phyloP scores from a whole-genome alignment of 306 rosid genomes.

The Neltuma alba region DNA sequence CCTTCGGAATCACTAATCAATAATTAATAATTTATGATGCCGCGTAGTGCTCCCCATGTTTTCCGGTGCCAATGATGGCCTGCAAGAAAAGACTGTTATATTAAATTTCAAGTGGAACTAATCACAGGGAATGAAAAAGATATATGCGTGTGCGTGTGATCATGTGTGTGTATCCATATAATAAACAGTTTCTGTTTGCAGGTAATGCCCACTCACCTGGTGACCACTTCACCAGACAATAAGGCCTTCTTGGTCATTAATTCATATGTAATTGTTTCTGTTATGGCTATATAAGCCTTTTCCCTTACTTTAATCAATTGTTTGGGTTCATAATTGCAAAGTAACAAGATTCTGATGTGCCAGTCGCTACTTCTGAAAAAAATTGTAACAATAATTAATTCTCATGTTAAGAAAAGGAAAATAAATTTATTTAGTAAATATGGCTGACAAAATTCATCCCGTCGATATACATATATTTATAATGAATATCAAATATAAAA shows the following conservation, averaged over 20 bases:
- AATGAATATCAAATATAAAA: too few relatives aligned
- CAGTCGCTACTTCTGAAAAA: too few relatives aligned
- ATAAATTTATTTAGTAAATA: too few relatives aligned
- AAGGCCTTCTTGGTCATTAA: background rate
- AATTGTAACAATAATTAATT: background rate
- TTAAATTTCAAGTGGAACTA: background rate
- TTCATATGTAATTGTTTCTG: background rate
- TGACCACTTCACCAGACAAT: background rate
- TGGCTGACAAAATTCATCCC: too few relatives aligned
- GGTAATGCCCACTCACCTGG: background rate
- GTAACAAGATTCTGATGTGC: background rate
- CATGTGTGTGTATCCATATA: background rate
- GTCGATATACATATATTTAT: too few relatives aligned
- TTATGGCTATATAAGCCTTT: background rate
- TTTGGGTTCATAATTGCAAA: background rate
- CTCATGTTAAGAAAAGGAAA: background rate
- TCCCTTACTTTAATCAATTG: background rate
- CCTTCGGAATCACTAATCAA: slow-evolving; percentile 13
- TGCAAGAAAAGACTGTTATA: slow-evolving; percentile 19
- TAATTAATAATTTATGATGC: slow-evolving; percentile 29
- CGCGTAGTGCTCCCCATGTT: slow-evolving; percentile 44
- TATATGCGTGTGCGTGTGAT: too few relatives aligned
- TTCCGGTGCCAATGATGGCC: slow-evolving; percentile 49
- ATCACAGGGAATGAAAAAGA: background rate
- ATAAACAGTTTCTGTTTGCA: too few relatives aligned